Base-by-base conservation (phyloP, 331 rosid species). In the Cucumis variabilis region DNA sequence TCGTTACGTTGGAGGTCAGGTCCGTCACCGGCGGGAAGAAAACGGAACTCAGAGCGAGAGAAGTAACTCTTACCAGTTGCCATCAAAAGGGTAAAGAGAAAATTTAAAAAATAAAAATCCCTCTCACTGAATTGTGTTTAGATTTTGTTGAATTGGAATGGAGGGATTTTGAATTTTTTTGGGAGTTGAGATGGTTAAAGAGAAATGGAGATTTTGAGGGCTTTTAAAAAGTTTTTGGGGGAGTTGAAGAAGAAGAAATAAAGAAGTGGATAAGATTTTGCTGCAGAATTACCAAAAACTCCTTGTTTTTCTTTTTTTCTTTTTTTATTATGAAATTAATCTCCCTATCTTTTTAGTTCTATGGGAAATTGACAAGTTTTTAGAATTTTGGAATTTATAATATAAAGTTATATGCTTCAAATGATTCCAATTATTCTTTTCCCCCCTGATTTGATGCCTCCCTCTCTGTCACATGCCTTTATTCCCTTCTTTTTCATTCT, bases 21-120 rank as follows among this genome's bases (percentile, higher is more conserved):
- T 6, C 23, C 83, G 20, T 75, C 84, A 53, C 92, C 91, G 24
- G 87, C 10, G 79, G 96, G 82, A 17, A 96, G 94, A 55, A 90
- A 94, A 3, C 92, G 92, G 89, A 91, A 92, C 89, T 75, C 89
- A 27, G 92, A 37, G 82, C 92, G 88, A 20, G 94, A 71, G 84
- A 89, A 78, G 91, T 83, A 93, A 82, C 88, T 83, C 62, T 90
- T 91, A 74, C 94, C 89, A 65, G 92, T 89, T n/a, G 98, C 98
- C 98, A 95, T 95, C 67, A 9, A 14, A 6, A 83, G 70, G 50
- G 44, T 4, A 37, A 37, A 37, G 44, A 37, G 44, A 37, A 37
- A 37, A 37, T 1, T 0, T 0, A 37, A 37, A 2, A 9, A 51
- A 13, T 53, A 53, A 53, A 53, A 72, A 6, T 13, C 51, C 11